Evolutionary conservation across 1,284 basidiomycete species (phyloP), one percentile per base, ranked within the genome.

Genomic region (Apiotrichum gracile): DNA sequence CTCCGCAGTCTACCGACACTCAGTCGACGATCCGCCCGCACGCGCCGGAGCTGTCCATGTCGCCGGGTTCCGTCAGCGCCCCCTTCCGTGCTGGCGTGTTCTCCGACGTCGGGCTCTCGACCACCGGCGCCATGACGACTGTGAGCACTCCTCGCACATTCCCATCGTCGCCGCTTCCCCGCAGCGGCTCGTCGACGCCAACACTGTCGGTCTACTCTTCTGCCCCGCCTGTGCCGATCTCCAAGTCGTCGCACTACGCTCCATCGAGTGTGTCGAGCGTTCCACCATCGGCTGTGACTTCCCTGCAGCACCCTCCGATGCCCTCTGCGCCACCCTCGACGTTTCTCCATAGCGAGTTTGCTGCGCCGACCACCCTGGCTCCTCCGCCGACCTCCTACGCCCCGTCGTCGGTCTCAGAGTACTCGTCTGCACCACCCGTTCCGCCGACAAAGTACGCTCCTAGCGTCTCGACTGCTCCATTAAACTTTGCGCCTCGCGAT

Each of bases 181-280:
- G 26, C 41, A 19, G 26, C 27, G 22, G 41, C 25, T 29, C 26
- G n/a, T 45, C 43, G 43, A 17, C 17, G 0, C 26, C 41, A 2
- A 17, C 26, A 1, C 21, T 42, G 16, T 47, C 44, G 16, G 5
- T 21, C 1, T 44, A 48, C 34, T 48, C 51, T 10, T 48, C 51
- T 2, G 65, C 58, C 24, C 62, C 58, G 4, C 57, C 62, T 5
- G 57, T 58, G 13, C 65, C 66, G 2, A 56, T 65, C 45, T 67
- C 65, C 12, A 43, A 43, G 41, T 43, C 41, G 26, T 43, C 41
- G 1, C 31, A 33, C 27, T 45, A 33, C 31, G 29, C 43, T 4
- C 29, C 29, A 4, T 45, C 43, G 21, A 45, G 19, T 7, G 29
- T 45, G 5, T 45, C 43, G 19, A 45, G 43, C 31, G 43, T 34